Conservation (phyloP, 2,329 filamentous ascomycete species). For the Fusarium albidum region DNA sequence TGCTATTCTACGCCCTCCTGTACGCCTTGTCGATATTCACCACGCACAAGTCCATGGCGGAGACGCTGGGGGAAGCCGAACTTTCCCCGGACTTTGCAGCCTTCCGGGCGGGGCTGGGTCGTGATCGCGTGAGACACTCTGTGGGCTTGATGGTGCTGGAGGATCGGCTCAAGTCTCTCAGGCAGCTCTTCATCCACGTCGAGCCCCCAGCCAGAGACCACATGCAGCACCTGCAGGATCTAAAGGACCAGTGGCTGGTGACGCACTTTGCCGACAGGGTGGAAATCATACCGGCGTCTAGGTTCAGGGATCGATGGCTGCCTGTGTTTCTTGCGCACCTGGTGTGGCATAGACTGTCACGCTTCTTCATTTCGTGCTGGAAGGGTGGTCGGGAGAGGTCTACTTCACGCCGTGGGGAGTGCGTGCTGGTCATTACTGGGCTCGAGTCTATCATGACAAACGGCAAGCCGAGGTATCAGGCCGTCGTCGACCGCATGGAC, state of each 20-base stretch:
- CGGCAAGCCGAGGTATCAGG: neutral
- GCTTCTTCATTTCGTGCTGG: neutral
- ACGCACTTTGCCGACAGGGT: constrained; percentile 6
- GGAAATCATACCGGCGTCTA: neutral
- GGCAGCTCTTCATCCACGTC: neutral
- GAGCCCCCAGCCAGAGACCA: too few species aligned
- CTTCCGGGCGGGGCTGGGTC: neutral
- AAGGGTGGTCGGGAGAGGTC: neutral
- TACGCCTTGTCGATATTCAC: too few species aligned
- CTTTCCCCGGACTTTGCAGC: neutral
- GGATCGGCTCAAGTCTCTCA: neutral
- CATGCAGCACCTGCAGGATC: neutral
- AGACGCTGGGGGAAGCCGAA: too few species aligned
- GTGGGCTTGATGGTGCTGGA: neutral
- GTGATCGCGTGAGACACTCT: neutral
- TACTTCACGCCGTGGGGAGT: too few species aligned
- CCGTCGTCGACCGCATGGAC: neutral
- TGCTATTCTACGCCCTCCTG: neutral
- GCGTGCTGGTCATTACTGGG: neutral
- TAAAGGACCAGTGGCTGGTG: constrained; percentile 1
- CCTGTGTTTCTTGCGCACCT: neutral
- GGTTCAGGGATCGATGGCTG: too few species aligned
- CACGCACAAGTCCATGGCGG: too few species aligned
- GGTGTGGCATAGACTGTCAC: neutral
- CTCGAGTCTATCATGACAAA: neutral